Conservation (phyloP, 495 filamentous ascomycete species). For the Aspergillus funiculosus region DNA sequence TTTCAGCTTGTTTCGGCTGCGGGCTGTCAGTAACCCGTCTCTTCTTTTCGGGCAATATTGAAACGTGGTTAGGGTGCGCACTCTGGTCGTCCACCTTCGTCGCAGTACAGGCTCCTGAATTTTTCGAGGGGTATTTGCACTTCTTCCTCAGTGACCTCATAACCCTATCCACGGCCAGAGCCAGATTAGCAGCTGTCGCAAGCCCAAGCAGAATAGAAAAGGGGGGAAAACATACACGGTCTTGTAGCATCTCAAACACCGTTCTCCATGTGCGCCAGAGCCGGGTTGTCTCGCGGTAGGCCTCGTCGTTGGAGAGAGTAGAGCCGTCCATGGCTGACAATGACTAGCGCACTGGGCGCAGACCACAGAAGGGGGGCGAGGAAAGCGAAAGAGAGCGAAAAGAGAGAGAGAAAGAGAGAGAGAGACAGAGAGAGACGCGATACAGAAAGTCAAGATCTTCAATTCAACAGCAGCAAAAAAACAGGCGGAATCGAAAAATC, state of each 20-base stretch:
- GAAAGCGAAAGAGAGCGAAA: slow-evolving; percentile 2
- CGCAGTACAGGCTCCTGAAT: slow-evolving; percentile 63
- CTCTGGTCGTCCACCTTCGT: slow-evolving; percentile 65
- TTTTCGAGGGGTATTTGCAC: slow-evolving; percentile 70
- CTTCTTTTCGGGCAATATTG: slow-evolving; percentile 48
- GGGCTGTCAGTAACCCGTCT: too few species aligned
- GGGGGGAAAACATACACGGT: slow-evolving; percentile 51
- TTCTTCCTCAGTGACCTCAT: slow-evolving; percentile 86
- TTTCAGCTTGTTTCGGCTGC: slow-evolving; percentile 78
- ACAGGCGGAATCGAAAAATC: slow-evolving; percentile 25
- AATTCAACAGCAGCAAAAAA: too few species aligned
- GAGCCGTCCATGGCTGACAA: slow-evolving; percentile 59
- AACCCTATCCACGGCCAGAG: slow-evolving; percentile 57
- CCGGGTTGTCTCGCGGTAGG: slow-evolving; percentile 61
- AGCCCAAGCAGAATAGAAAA: not conserved
- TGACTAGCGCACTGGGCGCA: slow-evolving; percentile 18
- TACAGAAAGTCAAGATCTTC: too few species aligned
- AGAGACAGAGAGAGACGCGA: slow-evolving; percentile 1
- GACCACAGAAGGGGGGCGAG: slow-evolving; percentile 9
- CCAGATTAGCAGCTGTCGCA: slow-evolving; percentile 3
- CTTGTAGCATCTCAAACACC: slow-evolving; percentile 79
- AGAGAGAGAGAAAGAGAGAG: slow-evolving; percentile 2
- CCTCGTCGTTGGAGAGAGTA: slow-evolving; percentile 42
- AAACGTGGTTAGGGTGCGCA: slow-evolving; percentile 34
- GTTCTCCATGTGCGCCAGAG: slow-evolving; percentile 88